phyloP scores from a whole-genome alignment of 1,139 yeast genomes.

The Protomyces gravidus region DNA sequence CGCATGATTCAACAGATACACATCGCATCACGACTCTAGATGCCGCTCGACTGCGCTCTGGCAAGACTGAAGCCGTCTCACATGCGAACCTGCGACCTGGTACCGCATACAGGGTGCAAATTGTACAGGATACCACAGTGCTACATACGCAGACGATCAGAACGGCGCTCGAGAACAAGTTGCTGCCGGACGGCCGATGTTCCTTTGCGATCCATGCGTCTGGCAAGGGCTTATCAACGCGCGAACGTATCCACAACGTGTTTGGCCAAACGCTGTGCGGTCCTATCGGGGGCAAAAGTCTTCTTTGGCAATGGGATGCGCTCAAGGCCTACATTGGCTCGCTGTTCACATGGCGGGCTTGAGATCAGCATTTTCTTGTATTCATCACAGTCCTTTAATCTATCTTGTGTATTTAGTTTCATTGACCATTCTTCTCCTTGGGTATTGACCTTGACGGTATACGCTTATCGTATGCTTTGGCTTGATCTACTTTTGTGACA shows the following conservation, averaged over 20 bases:
- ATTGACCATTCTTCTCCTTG: background rate
- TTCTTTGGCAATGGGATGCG: background rate
- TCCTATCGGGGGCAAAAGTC: background rate
- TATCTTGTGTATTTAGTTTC: background rate
- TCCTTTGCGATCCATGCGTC: background rate
- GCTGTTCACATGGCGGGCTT: too few species aligned
- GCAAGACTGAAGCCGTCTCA: background rate
- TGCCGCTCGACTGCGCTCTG: background rate
- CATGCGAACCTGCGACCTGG: background rate
- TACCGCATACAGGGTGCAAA: background rate
- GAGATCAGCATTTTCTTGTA: background rate
- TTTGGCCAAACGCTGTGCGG: background rate
- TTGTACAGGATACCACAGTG: background rate
- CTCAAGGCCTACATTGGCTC: background rate
- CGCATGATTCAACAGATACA: background rate
- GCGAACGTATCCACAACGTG: background rate
- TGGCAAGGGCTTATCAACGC: background rate
- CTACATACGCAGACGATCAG: background rate
- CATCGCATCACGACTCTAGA: background rate
- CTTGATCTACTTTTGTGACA: slow-evolving; percentile 12
- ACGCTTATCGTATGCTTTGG: background rate
- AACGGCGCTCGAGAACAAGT: background rate
- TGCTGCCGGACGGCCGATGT: background rate
- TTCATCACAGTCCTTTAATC: background rate
- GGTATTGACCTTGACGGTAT: background rate